Conservation (phyloP, 352 stramenopile genomes). For the Pythium chondricola region DNA sequence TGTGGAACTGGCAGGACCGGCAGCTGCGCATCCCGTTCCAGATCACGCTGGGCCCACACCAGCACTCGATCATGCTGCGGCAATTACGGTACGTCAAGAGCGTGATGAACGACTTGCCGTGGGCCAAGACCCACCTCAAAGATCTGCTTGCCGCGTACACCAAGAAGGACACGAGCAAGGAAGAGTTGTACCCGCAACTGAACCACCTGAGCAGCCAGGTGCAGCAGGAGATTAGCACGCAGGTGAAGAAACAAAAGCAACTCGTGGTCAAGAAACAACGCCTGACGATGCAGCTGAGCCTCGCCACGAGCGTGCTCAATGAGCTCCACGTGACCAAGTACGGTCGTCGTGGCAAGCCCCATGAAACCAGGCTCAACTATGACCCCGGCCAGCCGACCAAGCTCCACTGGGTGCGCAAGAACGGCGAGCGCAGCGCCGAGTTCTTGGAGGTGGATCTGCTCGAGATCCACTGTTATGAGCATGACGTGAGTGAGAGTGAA, state of each 20-base stretch:
- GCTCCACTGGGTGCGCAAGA: constrained; percentile 73
- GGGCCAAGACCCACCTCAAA: constrained; percentile 67
- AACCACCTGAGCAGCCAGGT: constrained; percentile 64
- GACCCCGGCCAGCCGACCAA: constrained; percentile 56
- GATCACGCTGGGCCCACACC: constrained; percentile 58
- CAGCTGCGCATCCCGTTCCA: constrained; percentile 41
- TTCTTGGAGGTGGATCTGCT: constrained; percentile 50
- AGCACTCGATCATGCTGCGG: constrained; percentile 75
- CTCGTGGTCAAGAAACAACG: constrained; percentile 52
- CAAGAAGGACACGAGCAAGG: constrained; percentile 64
- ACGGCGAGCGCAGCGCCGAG: constrained; percentile 62
- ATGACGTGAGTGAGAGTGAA: constrained; percentile 13
- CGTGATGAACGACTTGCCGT: constrained; percentile 80
- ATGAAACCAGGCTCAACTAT: constrained; percentile 67
- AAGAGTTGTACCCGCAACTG: constrained; percentile 73
- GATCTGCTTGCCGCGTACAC: constrained; percentile 63
- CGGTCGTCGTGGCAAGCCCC: constrained; percentile 57
- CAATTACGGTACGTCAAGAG: constrained; percentile 80
- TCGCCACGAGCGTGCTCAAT: constrained; percentile 60
- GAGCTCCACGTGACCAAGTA: constrained; percentile 66
- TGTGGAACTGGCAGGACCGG: constrained; percentile 63
- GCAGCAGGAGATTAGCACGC: constrained; percentile 40
- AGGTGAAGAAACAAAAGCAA: constrained; percentile 37
- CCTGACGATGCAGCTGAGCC: constrained; percentile 50
- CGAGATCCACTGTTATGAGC: constrained; percentile 25